Evolutionary conservation across 2,329 filamentous ascomycete species (phyloP), one percentile per base, ranked within the genome.

Genomic region (Scedosporium minutisporum): DNA sequence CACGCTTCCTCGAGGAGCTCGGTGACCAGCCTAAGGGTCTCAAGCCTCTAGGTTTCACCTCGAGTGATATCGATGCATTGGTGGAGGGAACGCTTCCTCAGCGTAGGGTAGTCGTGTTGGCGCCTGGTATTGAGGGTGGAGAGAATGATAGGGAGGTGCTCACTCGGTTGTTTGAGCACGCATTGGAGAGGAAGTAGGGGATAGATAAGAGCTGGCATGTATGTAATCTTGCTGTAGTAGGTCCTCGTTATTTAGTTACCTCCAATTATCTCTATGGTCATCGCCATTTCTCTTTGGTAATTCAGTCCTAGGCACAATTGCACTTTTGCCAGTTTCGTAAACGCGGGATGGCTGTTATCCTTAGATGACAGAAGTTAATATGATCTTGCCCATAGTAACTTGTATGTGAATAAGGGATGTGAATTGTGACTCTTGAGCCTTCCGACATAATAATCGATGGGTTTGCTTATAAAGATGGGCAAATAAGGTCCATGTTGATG

Each of bases 11-110:
- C 51, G 84, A 87, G 12, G 85, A 87, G 27, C 76, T 99, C 14
- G 95, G 95, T 33, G 95, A 96, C 70, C 95, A 99, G 78, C 96
- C 96, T 1, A 82, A 86, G 48, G 96, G 96, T 0, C 75, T 99
- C 67, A 91, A 89, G 76, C 86, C 84, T 44, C 76, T 99, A 12
- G 96, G 95, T 0, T 99, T 97, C 71, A 82, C 82, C 61, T 77
- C 75, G 16, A 83, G 85, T 46, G 85, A 97, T 76, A 79, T 99
- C 18, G 91, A 96, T 66, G 85, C 80, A 9, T 77, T 99, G 65
- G 92, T 99, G 1, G 93, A 97, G 75, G 96, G 95, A 1, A 99
- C 95, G 0, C 87, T 99, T 65, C 95, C 95, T 4, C 95, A 99
- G 78, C 86, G 86, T 63, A 81, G 95, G 67, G 96, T 99, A 62